phyloP scores from a whole-genome alignment of 352 stramenopile species.

The Paralagenidium karlingii region DNA sequence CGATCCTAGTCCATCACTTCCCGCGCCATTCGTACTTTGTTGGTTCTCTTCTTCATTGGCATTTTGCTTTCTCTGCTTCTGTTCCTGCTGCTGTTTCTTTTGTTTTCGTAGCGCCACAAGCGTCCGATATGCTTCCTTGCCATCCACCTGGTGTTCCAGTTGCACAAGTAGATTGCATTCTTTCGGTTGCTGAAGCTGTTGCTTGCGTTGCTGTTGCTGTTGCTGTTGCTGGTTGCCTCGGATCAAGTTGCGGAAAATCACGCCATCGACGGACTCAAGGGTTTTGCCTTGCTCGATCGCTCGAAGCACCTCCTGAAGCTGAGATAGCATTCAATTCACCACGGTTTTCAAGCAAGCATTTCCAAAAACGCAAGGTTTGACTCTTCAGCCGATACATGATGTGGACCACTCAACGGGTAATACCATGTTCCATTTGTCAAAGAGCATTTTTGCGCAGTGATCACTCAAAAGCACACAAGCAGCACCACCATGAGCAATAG shows the following conservation, averaged over 20 bases:
- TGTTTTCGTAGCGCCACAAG: constrained; percentile 17
- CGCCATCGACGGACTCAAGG: constrained; percentile 26
- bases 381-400: no score
- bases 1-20: no score
- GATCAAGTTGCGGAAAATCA: constrained; percentile 39
- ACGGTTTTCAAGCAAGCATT: no score
- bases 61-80: constrained; percentile 1
- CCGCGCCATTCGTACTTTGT: neutral
- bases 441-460: no score
- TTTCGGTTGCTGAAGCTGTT: neutral
- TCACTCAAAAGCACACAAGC: no score
- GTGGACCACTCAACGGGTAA: no score
- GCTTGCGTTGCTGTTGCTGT: neutral
- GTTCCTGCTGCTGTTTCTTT: constrained; percentile 6
- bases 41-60: constrained; percentile 1
- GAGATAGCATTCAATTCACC: no score
- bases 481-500: no score
- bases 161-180: neutral
- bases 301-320: constrained; percentile 30
- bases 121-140: constrained; percentile 25
- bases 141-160: constrained; percentile 5
- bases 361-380: no score
- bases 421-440: no score
- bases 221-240: neutral
- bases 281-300: constrained; percentile 37